A percentile compares a stretch with the other conserved stretches of the same genome.
phyloP scores from a whole-genome alignment of 441 rosid species.

The Hypseocharis bilobata region DNA sequence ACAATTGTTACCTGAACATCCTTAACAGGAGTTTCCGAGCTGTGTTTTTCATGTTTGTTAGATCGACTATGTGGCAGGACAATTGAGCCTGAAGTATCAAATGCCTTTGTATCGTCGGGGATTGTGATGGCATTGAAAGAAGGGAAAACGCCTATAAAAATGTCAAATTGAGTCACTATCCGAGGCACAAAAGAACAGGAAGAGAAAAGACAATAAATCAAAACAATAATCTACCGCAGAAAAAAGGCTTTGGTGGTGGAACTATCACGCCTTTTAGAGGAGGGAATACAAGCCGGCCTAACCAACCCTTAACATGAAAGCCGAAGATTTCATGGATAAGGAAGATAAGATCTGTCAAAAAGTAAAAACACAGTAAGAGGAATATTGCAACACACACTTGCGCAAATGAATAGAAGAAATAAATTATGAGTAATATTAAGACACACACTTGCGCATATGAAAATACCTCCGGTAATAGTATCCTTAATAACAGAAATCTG shows the following conservation, averaged over 20 bases:
- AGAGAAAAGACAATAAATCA: not conserved
- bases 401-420: not conserved
- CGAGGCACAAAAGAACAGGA: not conserved
- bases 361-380: not conserved
- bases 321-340: not conserved
- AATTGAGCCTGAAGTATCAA: not conserved
- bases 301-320: not conserved
- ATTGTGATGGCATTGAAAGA: not conserved
- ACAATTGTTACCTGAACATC: not conserved
- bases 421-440: not conserved
- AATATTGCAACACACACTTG: no score
- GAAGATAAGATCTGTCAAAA: not conserved
- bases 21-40: not conserved
- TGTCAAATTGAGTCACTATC: not conserved
- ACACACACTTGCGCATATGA: not conserved
- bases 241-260: not conserved
- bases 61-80: not conserved
- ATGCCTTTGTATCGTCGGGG: not conserved
- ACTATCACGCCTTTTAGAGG: not conserved
- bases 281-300: constrained; percentile 5
- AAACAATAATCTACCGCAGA: not conserved
- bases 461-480: not conserved
- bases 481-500: not conserved
- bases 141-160: not conserved
- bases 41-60: not conserved